These are phyloP conservation scores for Bertia moriformis DNA, from an alignment of 2,329 filamentous ascomycete genomes.

Conservation along the genomic window DNA sequence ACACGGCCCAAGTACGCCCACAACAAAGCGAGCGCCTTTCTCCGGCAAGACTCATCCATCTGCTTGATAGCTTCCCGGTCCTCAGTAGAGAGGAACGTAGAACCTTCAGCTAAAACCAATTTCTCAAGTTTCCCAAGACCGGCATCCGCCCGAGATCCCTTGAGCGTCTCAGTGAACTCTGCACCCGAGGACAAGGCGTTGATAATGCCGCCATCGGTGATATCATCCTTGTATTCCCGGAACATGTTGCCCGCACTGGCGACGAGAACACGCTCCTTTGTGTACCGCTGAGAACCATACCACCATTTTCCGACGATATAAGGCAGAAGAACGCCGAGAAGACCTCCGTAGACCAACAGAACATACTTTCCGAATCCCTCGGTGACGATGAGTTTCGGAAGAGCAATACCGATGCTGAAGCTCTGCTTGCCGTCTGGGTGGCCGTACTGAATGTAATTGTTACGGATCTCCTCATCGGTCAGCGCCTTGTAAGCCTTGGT, in stretches of 20 bases:
- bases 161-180: constrained; percentile 67
- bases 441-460: constrained; percentile 91
- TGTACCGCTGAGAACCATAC: constrained; percentile 89
- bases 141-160: constrained; percentile 64
- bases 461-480: constrained; percentile 91
- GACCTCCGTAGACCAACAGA: constrained; percentile 70
- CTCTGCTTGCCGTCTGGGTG: constrained; percentile 97
- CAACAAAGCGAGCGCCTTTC: constrained; percentile 76
- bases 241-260: constrained; percentile 92
- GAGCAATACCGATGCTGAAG: constrained; percentile 90
- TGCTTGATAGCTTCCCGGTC: constrained; percentile 67
- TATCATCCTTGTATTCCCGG: constrained; percentile 75
- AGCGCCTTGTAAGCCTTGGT: constrained; percentile 97
- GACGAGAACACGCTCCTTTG: constrained; percentile 83
- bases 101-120: constrained; percentile 44
- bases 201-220: constrained; percentile 68
- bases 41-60: constrained; percentile 63
- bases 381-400: constrained; percentile 82
- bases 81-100: constrained; percentile 50
- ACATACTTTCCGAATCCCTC: constrained; percentile 95
- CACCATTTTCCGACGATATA: constrained; percentile 95
- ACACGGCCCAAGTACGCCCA: constrained; percentile 91
- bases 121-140: constrained; percentile 75
- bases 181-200: constrained; percentile 70
- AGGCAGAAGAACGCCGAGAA: constrained; percentile 79